Evolutionary conservation across 371 early-diverging fungal genomes (phyloP), one percentile per base, ranked within the genome.

Genomic region (Mortierella sp.): DNA sequence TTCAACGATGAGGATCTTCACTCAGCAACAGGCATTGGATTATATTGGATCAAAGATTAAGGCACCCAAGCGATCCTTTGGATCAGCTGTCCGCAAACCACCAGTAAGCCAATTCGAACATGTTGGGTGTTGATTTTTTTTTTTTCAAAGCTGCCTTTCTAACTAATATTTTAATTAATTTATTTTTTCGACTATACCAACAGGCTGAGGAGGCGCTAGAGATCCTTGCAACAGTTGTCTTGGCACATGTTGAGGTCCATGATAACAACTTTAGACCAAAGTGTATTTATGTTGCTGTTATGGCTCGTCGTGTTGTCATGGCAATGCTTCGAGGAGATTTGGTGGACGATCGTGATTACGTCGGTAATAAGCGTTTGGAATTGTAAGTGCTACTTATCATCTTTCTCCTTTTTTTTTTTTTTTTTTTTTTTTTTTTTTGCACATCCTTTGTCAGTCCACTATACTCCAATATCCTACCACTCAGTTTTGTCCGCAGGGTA

Each of bases 281-380:
- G 83, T 96, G 93, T 68, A 91, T 99, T 43, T 99, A 97, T 72
- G 88, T 99, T 25, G 96, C 97, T 28, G 85, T 98, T 64, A 99
- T 99, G 99, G 93, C 96, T n/a, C 92, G 99, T 52, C 91, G 98
- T 74, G 95, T 97, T 4, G 84, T 99, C 55, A 90, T 95, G 79
- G 97, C 98, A 25, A 89, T 94, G 79, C 84, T 88, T 37, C 91
- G 94, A 60, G 91, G 91, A 44, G 90, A 92, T 11, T 83, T 92
- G 68, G 91, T 96, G 7, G 99, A 99, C 82, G 99, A 99, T 84
- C 95, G 98, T 75, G 99, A 99, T 88, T 99, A 98, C 85, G 92
- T 99, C 44, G 99, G 99, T 75, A 99, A 99, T 90, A 99, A 99
- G 85, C 93, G 99, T 82, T 87, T 99, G 68, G 99, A 99, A 87